Evolutionary conservation across 176 grass and related monocot genomes (phyloP), one percentile per base, ranked within the genome.

Genomic region (Triticum monococcum): DNA sequence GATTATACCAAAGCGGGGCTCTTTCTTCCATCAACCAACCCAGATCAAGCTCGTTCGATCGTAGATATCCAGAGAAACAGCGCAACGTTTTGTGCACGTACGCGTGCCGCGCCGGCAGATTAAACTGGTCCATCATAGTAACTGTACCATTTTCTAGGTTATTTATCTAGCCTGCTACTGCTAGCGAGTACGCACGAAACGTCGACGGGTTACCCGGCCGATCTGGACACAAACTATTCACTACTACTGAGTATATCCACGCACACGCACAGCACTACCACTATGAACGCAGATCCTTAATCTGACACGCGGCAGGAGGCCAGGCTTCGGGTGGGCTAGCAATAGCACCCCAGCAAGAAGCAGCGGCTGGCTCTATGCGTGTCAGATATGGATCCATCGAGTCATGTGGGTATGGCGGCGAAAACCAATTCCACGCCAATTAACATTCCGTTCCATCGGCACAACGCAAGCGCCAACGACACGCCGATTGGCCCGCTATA

Each of bases 291-390:
- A 46, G 81, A 14, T n/a, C 16, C 10, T 13, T 20, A 30, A 2
- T 12, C n/a, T 3, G 75, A 50, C 85, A 91, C 85, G 81, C 81
- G 89, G 76, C 59, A 12, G 48, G 48, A 73, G 30, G 75, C 33
- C 9, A 75, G 35, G 85, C 57, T 28, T 87, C 66, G 80, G 84
- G 79, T 31, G 31, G 80, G 56, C 56, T 37, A 11, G 22, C 4
- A 17, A 45, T 36, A 23, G 17, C n/a, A 12, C 20, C 18, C 64
- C 65, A 9, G 65, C 35, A 72, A 20, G 20, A 40, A 71, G 33
- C 20, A 64, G 24, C 7, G 62, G 62, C 37, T 30, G 37, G 2
- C 26, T 25, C 64, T 8, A 8, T 31, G 64, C 64, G n/a, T 25
- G 45, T 48, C 45, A 48, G 45, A 48, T 14, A 48, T 1, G 1